Evolutionary conservation across 768 basidiomycete species (phyloP), one percentile per base, ranked within the genome.

Genomic region (Podaxis pistillaris): DNA sequence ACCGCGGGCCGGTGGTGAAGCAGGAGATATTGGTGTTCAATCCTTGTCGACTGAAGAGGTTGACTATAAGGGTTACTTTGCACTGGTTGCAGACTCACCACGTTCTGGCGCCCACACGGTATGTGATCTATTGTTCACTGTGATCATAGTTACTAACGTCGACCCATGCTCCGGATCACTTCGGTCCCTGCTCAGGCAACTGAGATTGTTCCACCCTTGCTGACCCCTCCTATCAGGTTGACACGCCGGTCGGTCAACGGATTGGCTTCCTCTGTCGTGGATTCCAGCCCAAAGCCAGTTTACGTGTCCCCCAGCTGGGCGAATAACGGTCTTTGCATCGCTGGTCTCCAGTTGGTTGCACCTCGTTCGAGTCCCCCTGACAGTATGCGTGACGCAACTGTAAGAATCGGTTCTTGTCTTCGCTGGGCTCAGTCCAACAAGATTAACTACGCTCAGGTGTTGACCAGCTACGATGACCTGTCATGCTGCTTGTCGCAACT

Each of bases 1-100:
- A 37, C 57, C 49, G 33, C 55, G 44, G 37, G 40, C 46, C 26
- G 46, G 53, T 51, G 54, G 12, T 60, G 40, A 63, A 19, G 38
- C 37, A 12, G 52, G 51, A 8, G 59, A 60, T 22, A 28, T 53
- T 13, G 51, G 40, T 28, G 40, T 60, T 53, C 59, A 60, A n/a
- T 26, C 30, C 7, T 33, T 44, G 22, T 7, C 51, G 11, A 26
- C 33, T 26, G 50, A 52, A 24, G 17, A 22, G 24, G 40, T 40
- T 8, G 12, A 41, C 13, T 41, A 15, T 11, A 22, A 15, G 22
- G 37, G 51, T 19, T 44, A 46, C 26, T 53, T 60, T 30, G 50
- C 37, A 13, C 15, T 54, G 5, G 41, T 15, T 54, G 59, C 24
- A 12, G 19, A 36, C n/a, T 41, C 59, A n/a, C 26, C 51, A 6